A percentile compares a stretch with the other conserved stretches of the same genome.
Evolutionary conservation across 1,284 basidiomycete species (phyloP).

Genomic region (Puccinia hordei): DNA sequence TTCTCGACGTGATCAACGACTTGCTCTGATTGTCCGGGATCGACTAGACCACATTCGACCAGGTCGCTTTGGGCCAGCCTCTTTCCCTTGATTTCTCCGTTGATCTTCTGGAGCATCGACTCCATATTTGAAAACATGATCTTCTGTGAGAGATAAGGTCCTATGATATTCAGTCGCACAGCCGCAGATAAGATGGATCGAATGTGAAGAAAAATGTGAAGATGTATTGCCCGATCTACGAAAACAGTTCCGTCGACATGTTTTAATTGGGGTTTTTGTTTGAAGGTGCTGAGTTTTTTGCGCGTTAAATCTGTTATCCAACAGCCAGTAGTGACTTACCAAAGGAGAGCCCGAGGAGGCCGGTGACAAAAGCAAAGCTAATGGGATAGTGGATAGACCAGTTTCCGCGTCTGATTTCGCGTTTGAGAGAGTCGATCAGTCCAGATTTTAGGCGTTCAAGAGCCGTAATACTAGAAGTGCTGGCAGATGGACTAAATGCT

Average conservation of each 20-base stretch:
- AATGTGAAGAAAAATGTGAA: conserved; percentile 90
- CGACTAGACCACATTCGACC: conserved; percentile 24
- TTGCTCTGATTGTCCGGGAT: conserved; percentile 60
- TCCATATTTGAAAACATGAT: conserved; percentile 74
- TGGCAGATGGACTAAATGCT: conserved; percentile 66
- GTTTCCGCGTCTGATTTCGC: conserved; percentile 64
- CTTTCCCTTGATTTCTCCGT: conserved; percentile 51
- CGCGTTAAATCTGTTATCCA: background rate
- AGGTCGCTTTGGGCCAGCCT: conserved; percentile 31
- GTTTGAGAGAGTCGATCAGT: conserved; percentile 66
- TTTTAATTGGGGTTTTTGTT: background rate
- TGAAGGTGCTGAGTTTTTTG: background rate
- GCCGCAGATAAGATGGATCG: conserved; percentile 84
- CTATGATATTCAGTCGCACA: conserved; percentile 85
- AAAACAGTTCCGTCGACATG: conserved; percentile 19
- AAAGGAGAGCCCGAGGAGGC: conserved; percentile 54
- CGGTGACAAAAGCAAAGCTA: conserved; percentile 84
- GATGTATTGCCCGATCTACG: conserved; percentile 72
- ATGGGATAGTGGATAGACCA: conserved; percentile 68
- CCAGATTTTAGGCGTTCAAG: conserved; percentile 63
- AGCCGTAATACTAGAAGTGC: conserved; percentile 60
- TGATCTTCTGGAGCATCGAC: conserved; percentile 67
- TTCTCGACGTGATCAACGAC: conserved; percentile 51
- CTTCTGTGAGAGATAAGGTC: conserved; percentile 90
- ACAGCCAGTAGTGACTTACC: conserved; percentile 21